Evolutionary conservation across 176 grass and related monocot species (phyloP).

Genomic region (Areca catechu): DNA sequence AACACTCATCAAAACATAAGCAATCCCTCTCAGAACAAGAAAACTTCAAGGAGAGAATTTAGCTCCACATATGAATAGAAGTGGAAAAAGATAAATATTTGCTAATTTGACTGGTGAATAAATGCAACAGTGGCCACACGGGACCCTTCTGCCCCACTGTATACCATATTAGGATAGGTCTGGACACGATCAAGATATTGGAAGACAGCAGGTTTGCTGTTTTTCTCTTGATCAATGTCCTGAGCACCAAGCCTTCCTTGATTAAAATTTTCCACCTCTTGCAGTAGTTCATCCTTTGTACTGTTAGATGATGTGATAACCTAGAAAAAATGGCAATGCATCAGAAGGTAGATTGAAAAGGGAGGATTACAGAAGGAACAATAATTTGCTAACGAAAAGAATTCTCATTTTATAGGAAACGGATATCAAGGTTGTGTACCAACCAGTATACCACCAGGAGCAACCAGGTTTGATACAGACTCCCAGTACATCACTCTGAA

Average conservation of each 20-base stretch:
- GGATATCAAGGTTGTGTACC: conserved; percentile 7
- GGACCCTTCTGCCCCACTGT: conserved; percentile 32
- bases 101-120: conserved; percentile 17
- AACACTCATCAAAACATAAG: no score
- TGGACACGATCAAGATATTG: conserved; percentile 68
- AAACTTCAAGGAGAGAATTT: no score
- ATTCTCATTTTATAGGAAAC: not conserved
- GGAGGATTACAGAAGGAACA: not conserved
- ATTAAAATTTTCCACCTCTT: conserved; percentile 70
- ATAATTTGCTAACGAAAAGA: no score
- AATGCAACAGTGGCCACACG: conserved; percentile 61
- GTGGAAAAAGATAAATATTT: no score
- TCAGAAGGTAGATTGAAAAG: conserved; percentile 1
- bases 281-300: conserved; percentile 73
- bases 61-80: no score
- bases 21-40: no score
- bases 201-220: conserved; percentile 36
- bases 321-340: conserved; percentile 22
- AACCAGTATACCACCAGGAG: conserved; percentile 77
- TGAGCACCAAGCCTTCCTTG: conserved; percentile 34
- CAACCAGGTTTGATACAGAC: conserved; percentile 62
- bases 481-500: conserved; percentile 98
- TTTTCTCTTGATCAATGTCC: conserved; percentile 6
- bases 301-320: conserved; percentile 78
- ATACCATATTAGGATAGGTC: conserved; percentile 38